Conservation (phyloP, 1,284 basidiomycete genomes). For the Omphalotus olearius region DNA sequence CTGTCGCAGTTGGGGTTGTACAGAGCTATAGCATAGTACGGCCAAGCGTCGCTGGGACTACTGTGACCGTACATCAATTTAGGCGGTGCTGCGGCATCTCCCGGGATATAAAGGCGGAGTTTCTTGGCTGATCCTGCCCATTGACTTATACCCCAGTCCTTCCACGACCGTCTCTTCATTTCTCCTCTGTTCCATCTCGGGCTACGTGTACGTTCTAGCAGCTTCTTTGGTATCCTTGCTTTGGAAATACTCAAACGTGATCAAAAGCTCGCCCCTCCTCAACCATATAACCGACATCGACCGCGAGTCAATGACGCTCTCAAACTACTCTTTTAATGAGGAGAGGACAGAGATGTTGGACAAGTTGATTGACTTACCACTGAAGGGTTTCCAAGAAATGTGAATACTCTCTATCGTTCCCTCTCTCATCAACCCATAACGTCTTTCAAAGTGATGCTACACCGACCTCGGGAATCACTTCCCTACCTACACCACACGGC, state of each 20-base stretch:
- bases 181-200: not conserved
- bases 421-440: constrained; percentile 4
- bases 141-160: not conserved
- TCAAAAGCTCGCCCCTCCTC: no score
- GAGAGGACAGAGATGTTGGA: constrained; percentile 12
- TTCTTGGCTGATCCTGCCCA: not conserved
- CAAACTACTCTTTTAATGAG: constrained; percentile 4
- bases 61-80: not conserved
- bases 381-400: constrained; percentile 16
- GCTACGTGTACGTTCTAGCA: not conserved
- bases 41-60: not conserved
- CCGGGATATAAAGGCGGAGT: constrained; percentile 1
- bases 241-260: no score
- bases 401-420: constrained; percentile 9
- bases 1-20: not conserved
- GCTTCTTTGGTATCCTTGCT: not conserved
- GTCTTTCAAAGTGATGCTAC: constrained; percentile 13
- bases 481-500: constrained; percentile 15
- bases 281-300: not conserved
- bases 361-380: constrained; percentile 14
- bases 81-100: constrained; percentile 1
- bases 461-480: constrained; percentile 15
- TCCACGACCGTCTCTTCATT: not conserved
- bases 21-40: not conserved
- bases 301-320: not conserved